Percentiles rank a stretch among this genome's conserved stretches.
phyloP scores from a whole-genome alignment of 2,329 filamentous ascomycete genomes.

The Cercospora sp. region DNA sequence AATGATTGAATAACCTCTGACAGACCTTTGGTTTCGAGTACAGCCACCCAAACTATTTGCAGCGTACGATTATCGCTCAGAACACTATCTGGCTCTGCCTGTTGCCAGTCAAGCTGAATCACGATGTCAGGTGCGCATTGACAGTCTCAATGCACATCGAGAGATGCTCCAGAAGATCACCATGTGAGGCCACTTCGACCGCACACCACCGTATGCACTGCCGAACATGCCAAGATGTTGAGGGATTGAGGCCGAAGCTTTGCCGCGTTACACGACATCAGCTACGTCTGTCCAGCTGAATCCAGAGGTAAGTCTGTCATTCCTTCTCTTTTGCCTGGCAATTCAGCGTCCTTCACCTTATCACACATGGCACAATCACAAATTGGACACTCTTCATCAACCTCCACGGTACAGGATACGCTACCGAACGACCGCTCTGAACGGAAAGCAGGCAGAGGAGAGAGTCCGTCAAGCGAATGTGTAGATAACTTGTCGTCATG shows the following conservation, averaged over 20 bases:
- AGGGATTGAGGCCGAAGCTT: neutral
- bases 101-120: neutral
- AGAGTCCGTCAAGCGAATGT: neutral
- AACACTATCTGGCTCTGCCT: neutral
- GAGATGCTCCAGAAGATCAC: neutral
- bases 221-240: neutral
- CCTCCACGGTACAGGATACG: neutral
- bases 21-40: neutral
- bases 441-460: neutral
- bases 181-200: neutral
- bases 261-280: neutral
- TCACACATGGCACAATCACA: neutral
- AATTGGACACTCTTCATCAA: neutral
- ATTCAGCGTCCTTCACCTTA: neutral
- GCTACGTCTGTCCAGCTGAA: neutral
- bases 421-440: neutral
- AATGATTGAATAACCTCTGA: conserved; percentile 3
- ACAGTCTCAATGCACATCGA: neutral
- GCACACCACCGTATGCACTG: neutral
- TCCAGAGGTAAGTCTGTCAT: neutral
- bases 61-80: neutral
- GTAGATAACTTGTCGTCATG: neutral
- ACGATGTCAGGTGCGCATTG: neutral
- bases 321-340: neutral
- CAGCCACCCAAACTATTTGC: neutral